Base-by-base conservation (phyloP, 2,329 filamentous ascomycete species). In the Aspergillus melleus region DNA sequence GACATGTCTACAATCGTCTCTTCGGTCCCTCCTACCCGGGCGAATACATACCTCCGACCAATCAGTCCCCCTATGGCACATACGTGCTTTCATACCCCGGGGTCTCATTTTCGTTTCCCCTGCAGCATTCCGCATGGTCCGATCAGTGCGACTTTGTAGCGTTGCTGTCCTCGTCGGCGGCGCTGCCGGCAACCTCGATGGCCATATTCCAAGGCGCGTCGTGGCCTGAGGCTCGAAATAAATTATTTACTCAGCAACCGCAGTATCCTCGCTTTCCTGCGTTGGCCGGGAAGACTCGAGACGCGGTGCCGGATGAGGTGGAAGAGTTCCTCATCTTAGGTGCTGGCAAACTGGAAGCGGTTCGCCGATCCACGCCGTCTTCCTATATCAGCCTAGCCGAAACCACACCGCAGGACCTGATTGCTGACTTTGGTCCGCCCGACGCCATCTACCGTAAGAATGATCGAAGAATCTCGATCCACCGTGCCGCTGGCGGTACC, bases 31-130 rank as follows among this genome's bases (percentile, higher is more conserved):
- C 94, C 0, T 98, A 96, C 73, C 90, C 90, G 1, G 95, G 95
- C 64, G 95, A 99, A 80, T 99, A 94, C 71, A 84, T 96, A 42
- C 84, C 89, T 9, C 86, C 91, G 0, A 74, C 77, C 6, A 70
- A 80, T 1, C 81, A 80, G 3, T 81, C 82, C 11, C 80, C 81
- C 16, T 79, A 83, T 60, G 93, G 93, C 16, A 90, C 87, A 22
- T 99, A 98, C 72, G 88, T 96, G 36, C 81, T 99, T 36, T 98
- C 94, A 1, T 99, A 97, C 76, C 93, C 94, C 0, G 95, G 95
- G 0, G 88, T 99, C 30, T 92, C 94, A 0, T 97, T 98, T 73
- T 93, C 90, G 42, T 99, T 99, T 66, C 88, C 91, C 0, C 81
- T 98, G 30, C 84, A 88, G 53, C 80, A 85, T 59, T 87, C 89